phyloP scores from a whole-genome alignment of 1,139 yeast genomes.

The Geotrichum candidum region DNA sequence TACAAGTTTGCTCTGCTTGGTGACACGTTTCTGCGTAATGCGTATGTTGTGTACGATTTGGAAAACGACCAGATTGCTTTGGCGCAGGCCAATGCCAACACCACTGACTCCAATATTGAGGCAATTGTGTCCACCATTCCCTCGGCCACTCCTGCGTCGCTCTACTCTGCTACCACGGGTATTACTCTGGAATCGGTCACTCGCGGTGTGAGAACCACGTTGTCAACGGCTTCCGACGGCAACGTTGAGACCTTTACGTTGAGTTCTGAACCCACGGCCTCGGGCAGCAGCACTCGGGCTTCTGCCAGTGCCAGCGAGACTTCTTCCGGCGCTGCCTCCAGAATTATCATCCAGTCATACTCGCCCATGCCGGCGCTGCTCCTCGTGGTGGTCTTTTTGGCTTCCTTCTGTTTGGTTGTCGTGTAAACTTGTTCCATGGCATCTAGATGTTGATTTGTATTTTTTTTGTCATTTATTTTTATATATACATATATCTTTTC shows the following conservation, averaged over 20 bases:
- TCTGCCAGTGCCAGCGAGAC: neutral
- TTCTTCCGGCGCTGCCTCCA: no score
- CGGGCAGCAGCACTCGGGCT: neutral
- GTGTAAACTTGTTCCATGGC: no score
- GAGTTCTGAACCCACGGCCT: neutral
- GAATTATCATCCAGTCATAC: no score
- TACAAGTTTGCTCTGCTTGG: slow-evolving; percentile 45
- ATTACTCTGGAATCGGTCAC: neutral
- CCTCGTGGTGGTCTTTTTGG: no score
- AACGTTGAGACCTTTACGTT: neutral
- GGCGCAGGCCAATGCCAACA: slow-evolving; percentile 48
- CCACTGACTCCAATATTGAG: slow-evolving; percentile 23
- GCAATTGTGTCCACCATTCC: slow-evolving; percentile 20
- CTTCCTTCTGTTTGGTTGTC: no score
- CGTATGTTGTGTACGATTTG: slow-evolving; percentile 74
- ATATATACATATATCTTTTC: no score
- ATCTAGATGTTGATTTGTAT: no score
- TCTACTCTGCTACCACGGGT: slow-evolving; percentile 12
- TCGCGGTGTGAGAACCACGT: neutral
- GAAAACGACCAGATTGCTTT: slow-evolving; percentile 58
- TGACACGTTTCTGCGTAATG: slow-evolving; percentile 67
- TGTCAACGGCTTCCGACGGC: slow-evolving; percentile 6
- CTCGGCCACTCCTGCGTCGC: slow-evolving; percentile 12
- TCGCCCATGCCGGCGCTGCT: no score
- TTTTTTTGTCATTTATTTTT: no score